phyloP scores from a whole-genome alignment of 176 grass and related monocot genomes.

The Secale cereale region DNA sequence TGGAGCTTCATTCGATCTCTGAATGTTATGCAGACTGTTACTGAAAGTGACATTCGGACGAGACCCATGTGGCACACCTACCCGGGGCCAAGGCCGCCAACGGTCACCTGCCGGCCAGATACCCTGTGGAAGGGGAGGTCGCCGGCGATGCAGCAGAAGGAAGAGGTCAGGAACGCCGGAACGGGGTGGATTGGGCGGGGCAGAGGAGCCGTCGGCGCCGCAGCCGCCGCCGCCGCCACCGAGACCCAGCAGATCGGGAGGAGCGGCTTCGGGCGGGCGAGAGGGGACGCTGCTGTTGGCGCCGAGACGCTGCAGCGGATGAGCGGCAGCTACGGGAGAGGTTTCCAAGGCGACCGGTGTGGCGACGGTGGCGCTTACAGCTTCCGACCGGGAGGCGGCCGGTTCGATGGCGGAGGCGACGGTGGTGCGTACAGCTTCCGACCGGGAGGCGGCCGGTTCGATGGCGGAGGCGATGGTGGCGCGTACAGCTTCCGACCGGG shows the following conservation, averaged over 20 bases:
- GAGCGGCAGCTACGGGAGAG: background rate
- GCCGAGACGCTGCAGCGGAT: background rate
- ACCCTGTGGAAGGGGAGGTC: constrained; percentile 13
- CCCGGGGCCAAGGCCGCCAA: background rate
- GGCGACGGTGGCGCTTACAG: background rate
- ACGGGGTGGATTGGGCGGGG: constrained; percentile 30
- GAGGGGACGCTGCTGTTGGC: background rate
- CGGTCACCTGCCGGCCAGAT: background rate
- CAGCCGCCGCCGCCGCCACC: no score
- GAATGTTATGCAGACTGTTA: constrained; percentile 14
- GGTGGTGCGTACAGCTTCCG: background rate
- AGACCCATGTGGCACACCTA: constrained; percentile 42
- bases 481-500: background rate
- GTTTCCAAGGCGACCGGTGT: background rate
- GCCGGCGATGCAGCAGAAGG: background rate
- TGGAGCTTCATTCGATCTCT: background rate
- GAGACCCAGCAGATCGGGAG: background rate
- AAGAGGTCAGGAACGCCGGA: constrained; percentile 24
- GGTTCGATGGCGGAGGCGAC: background rate
- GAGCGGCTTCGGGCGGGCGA: background rate
- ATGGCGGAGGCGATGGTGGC: no score
- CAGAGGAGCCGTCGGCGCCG: background rate
- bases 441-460: background rate
- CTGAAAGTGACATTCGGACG: constrained; percentile 12
- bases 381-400: background rate